Evolutionary conservation across 2,329 filamentous ascomycete genomes (phyloP), one percentile per base, ranked within the genome.

Genomic region (Pseudopithomyces maydicus): DNA sequence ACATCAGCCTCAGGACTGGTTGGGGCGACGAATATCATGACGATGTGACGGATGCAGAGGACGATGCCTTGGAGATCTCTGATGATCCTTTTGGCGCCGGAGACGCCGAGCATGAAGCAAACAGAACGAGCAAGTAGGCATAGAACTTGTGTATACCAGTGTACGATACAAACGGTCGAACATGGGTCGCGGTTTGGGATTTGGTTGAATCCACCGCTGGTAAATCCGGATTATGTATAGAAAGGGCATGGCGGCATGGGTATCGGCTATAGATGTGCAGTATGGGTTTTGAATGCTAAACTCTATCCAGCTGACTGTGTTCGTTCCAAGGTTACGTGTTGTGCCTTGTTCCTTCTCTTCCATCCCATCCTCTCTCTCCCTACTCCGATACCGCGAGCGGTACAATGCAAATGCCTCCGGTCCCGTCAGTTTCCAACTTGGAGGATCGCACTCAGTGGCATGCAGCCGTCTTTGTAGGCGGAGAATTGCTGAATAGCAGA

Each of bases 391-490:
- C 5, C 14, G 4, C 35, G 12, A 15, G 17, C 35, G 4, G 35
- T 5, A 38, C 14, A 33, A 33, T 20, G 12, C 23, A 32, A 4
- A 45, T 6, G 20, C 41, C 7, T 26, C 26, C 26, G 8, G 41
- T 2, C 35, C 35, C 14, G 11, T 17, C 45, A n/a, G 6, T n/a
- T 41, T n/a, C 15, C 2, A 3, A 17, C 15, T 10, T 26, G n/a
- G 1, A 41, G n/a, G n/a, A 14, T 17, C 12, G 43, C 17, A 11
- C 41, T 71, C 62, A 98, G 79, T 99, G 94, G 75, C 95, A 99
- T 42, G 94, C 93, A 62, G 91, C 92, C 61, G 92, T 89, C 82
- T 96, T 97, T 26, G 88, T 88, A 7, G 89, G 85, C 52, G 87
- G 84, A 1, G 87, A 87, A 52, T 82, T 81, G 54, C 86, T 84